Base-by-base conservation (phyloP, 2,329 filamentous ascomycete genomes). In the Ustilaginoidea virens region DNA sequence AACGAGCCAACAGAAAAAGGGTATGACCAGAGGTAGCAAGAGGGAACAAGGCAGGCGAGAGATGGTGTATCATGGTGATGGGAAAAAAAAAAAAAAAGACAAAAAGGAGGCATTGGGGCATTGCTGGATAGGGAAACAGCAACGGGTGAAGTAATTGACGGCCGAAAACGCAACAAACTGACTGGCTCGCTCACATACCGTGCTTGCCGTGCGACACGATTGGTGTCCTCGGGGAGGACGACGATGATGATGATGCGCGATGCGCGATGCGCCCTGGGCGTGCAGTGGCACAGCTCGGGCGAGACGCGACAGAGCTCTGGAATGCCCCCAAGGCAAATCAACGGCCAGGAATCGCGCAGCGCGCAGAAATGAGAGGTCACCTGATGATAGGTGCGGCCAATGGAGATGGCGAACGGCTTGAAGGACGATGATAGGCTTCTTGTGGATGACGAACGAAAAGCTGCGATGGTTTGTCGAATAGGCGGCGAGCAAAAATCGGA, bases 401-500 rank as follows among this genome's bases (percentile, higher is more conserved):
- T 69, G 44, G 44, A 50, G 49, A 49, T 30, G 41, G 39, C 47
- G 49, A 61, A 40, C 43, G 36, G 35, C 47, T 51, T 41, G 53
- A 44, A 61, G 44, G 46, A 56, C 50, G 49, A 47, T 66, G 62
- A 69, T 67, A 69, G 65, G 63, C 57, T 46, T 58, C 43, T 41
- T 11, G 44, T 45, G 48, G 49, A 55, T 42, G n/a, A n/a, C n/a
- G n/a, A n/a, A 56, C 50, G 49, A 51, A 20, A 30, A 44, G 49
- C 44, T 43, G 49, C 43, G 46, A 51, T 41, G 40, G 38, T 40
- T 36, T n/a, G 45, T 41, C 41, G 42, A 51, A 34, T 40, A 38
- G 37, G 43, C 42, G 43, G 50, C 43, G 46, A 41, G 44, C 41
- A 31, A 46, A 47, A 48, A 29, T 22, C 35, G 51, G 51, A 51